Evolutionary conservation across 495 filamentous ascomycete genomes (phyloP), one percentile per base, ranked within the genome.

Genomic region (Mytilinidion resinicola): DNA sequence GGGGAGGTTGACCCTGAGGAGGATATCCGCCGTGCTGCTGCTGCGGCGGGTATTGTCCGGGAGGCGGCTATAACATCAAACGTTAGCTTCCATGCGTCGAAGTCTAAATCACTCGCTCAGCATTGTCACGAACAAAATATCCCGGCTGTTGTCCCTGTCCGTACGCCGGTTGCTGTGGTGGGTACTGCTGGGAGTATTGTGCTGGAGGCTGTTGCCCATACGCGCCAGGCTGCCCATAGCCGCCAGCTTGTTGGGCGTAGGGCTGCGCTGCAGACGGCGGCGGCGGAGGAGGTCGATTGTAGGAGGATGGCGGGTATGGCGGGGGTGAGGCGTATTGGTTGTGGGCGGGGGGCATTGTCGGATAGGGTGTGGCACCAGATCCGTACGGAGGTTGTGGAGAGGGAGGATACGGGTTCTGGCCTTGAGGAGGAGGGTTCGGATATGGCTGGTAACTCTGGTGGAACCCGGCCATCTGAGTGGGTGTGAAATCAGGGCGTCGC

Each of bases 231-330:
- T 30, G 25, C 6, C 25, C 25, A 6, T 30, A 30, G 25, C 25
- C 25, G 25, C 25, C 25, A 30, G 25, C 3, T 30, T 57, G 62
- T 37, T 62, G 59, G 0, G 42, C 49, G 5, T 36, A 57, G 5
- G 46, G 39, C 20, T 59, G 59, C 21, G 43, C 51, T 30, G 12
- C 43, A 33, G 15, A 49, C 19, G 58, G 59, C 1, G 58, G 63
- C 7, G 63, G 58, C 0, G 63, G 63, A n/a, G 63, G 58, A 0
- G 63, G 63, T 20, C 63, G 42, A 39, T 59, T 62, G 53, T 66
- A 66, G 15, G 36, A 49, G 1, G 59, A 59, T 38, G 62, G 63
- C 14, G 58, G 49, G 44, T 65, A 65, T 7, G 62, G 53, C 14
- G 62, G 58, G 12, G 47, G 37, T 35, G 62, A 21, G 5, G 47